Base-by-base conservation (phyloP, 2,329 filamentous ascomycete species). In the Sclerotinia trifoliorum region DNA sequence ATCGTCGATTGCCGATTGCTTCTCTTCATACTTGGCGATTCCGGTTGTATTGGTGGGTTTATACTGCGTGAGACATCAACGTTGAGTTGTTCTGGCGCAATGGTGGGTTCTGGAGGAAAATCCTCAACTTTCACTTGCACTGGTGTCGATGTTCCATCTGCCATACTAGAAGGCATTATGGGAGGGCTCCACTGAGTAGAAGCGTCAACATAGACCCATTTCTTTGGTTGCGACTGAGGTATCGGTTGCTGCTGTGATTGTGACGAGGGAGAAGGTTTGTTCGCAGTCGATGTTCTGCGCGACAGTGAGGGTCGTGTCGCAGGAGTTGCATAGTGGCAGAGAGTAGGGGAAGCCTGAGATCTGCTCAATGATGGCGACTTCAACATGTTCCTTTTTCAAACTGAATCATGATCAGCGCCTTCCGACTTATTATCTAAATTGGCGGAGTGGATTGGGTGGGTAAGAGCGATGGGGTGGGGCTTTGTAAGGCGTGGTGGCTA, bases 1-100 rank as follows among this genome's bases (percentile, higher is more conserved):
- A 55, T 42, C 32, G 7, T 46, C 56, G 54, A 42, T 63, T 66
- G 67, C 64, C 39, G 72, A 73, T 78, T 73, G 74, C 77, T 74
- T 74, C 74, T 78, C 77, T 75, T 77, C 76, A 68, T 72, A 73
- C 69, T 76, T n/a, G 75, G 75, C 42, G 75, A 68, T 73, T 68
- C 78, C 69, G 61, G 74, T 72, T 67, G 72, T 74, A 70, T 67
- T 63, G 61, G 74, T 74, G 68, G 75, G 69, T 71, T 77, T 73
- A 56, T 70, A 73, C 71, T 39, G 70, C 67, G 49, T 56, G 44
- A 17, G 49, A 39, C n/a, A n/a, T 65, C 51, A 26, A 26, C 26
- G n/a, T 24, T 57, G 49, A 44, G 29, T 46, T 64, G 24, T 24
- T 49, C 35, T 17, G 66, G 58, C 57, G 66, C 58, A 49, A 65